Conservation (phyloP, 495 filamentous ascomycete genomes). For the Hyphodiscus hymeniophilus region DNA sequence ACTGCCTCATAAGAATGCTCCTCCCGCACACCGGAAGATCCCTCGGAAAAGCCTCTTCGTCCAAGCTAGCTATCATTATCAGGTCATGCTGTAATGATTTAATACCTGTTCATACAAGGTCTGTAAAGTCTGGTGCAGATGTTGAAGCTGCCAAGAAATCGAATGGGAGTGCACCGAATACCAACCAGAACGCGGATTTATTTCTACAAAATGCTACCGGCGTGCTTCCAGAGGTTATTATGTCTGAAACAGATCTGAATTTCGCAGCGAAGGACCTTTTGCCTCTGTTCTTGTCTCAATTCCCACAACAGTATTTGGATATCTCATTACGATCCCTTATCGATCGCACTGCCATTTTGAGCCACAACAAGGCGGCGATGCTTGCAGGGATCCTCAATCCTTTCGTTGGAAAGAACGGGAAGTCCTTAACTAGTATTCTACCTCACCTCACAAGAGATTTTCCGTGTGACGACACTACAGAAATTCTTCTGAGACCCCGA, state of each 20-base stretch:
- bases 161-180: conserved; percentile 30
- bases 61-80: conserved; percentile 48
- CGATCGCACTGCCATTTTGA: conserved; percentile 70
- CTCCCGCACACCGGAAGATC: conserved; percentile 54
- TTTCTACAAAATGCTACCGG: conserved; percentile 32
- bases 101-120: conserved; percentile 15
- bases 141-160: conserved; percentile 23
- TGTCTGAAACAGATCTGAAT: neutral
- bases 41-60: conserved; percentile 52
- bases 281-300: conserved; percentile 45
- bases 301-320: conserved; percentile 53
- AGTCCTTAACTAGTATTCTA: conserved; percentile 58
- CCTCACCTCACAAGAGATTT: conserved; percentile 62
- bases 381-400: conserved; percentile 74
- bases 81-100: conserved; percentile 26
- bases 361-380: conserved; percentile 56
- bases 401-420: conserved; percentile 47
- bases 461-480: conserved; percentile 52
- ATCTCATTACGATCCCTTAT: conserved; percentile 58
- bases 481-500: conserved; percentile 61
- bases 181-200: conserved; percentile 41
- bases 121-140: neutral
- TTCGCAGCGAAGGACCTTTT: conserved; percentile 52
- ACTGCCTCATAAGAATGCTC: conserved; percentile 45
- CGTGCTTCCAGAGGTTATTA: neutral